phyloP scores from a whole-genome alignment of 441 rosid genomes.

The Populus hybrid region DNA sequence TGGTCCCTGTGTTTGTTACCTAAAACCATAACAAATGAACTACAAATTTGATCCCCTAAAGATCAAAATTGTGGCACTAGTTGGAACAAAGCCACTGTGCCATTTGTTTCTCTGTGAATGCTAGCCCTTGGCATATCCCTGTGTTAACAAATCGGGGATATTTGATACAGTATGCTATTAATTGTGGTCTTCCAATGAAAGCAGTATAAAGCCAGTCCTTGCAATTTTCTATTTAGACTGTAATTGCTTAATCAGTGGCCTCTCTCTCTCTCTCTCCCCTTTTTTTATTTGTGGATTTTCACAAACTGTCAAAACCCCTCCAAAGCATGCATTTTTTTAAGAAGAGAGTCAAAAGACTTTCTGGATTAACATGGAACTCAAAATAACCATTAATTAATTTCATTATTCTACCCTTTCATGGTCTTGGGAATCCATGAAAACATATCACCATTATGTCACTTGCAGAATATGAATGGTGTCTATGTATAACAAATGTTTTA shows the following conservation, averaged over 20 bases:
- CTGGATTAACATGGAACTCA: not conserved
- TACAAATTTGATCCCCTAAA: slow-evolving; percentile 13
- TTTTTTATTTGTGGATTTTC: not conserved
- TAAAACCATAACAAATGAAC: slow-evolving; percentile 6
- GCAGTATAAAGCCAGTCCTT: not conserved
- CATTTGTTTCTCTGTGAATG: not conserved
- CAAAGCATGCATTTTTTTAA: not conserved
- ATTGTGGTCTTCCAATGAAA: not conserved
- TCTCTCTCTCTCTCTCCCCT: not conserved
- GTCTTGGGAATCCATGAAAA: not conserved
- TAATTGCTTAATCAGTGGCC: not conserved
- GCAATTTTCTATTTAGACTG: not conserved
- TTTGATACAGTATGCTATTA: not conserved
- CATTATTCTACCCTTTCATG: not conserved
- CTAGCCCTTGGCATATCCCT: not conserved
- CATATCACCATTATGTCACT: not conserved
- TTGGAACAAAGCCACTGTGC: not conserved
- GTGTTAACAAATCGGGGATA: not conserved
- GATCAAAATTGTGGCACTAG: slow-evolving; percentile 10
- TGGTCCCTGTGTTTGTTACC: slow-evolving; percentile 15
- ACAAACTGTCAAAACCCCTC: not conserved
- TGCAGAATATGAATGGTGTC: not conserved
- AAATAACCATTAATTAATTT: not conserved
- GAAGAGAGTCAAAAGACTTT: not conserved
- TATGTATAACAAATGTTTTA: no score